Evolutionary conservation across 2,329 filamentous ascomycete genomes (phyloP), one percentile per base, ranked within the genome.

Genomic region (Aspergillus versicolor): DNA sequence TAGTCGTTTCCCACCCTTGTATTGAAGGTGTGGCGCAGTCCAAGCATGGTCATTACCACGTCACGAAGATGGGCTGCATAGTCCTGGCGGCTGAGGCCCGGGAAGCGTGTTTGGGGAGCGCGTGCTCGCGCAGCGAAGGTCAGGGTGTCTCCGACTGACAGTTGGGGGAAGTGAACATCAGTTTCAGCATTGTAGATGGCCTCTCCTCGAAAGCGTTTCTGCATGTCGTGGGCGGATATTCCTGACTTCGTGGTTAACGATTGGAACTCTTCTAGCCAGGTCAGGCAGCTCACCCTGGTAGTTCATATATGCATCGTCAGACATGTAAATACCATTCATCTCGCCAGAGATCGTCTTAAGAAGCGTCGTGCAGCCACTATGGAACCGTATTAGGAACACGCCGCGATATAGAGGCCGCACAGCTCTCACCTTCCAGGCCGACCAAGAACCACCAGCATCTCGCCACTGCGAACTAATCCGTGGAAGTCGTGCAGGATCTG

Each of bases 101-200:
- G 67, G 15, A 72, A 61, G 24, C 70, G 68, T 54, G 75, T 75
- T 22, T 69, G 67, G 15, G 82, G 81, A 7, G 79, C 78, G n/a
- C 81, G 75, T 3, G 89, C 88, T n/a, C 83, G 80, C 5, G 90
- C 89, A n/a, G 90, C 90, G 62, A 93, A 93, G 52, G 84, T 86
- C 47, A 93, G 80, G 1, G 90, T 94, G 65, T 93, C 88, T 50
- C 89, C 89, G 37, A 93, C 90, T 1, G 84, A 87, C 64, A 93
- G 75, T 76, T 87, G 84, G 15, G 90, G 89, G 71, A 93, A 93
- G 74, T 93, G 90, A 4, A 90, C 87, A 69, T 95, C 91, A 37
- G 90, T 87, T 73, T 93, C 90, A 60, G 89, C 89, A 0, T 89
- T 92, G 76, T 94, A 94, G 71, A 94, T 92, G 60, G 89, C 89